Evolutionary conservation across 108 stramenopile species (phyloP).

Genomic region (Skeletonema menzelii): DNA sequence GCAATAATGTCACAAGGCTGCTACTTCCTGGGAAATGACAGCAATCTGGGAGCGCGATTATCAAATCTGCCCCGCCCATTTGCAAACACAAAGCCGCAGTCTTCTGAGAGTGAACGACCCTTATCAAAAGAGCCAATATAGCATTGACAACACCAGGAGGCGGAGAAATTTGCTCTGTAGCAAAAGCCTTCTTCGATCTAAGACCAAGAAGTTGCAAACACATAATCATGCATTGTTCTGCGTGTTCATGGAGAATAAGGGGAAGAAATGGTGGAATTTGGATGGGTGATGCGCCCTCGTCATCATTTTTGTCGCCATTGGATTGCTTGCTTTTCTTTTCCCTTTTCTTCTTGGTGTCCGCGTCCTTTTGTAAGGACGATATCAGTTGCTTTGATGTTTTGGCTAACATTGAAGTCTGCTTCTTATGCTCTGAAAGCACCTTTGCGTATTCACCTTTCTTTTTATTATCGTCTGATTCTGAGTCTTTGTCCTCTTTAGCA

Average conservation of each 20-base stretch:
- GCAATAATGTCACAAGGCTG: conserved; percentile 62
- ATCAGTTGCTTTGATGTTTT: conserved; percentile 25
- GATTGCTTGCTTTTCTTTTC: conserved; percentile 6
- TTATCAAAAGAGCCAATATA: conserved; percentile 66
- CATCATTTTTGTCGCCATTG: background rate
- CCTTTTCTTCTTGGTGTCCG: conserved; percentile 29
- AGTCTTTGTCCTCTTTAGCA: conserved; percentile 34
- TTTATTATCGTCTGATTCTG: conserved; percentile 13
- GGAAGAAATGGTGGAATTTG: conserved; percentile 68
- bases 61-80: conserved; percentile 73
- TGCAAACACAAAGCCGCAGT: conserved; percentile 62
- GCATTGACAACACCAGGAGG: conserved; percentile 56
- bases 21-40: conserved; percentile 76
- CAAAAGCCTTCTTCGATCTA: conserved; percentile 20
- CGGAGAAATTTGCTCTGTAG: conserved; percentile 29
- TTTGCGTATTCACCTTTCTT: conserved; percentile 49
- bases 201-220: conserved; percentile 68
- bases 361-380: conserved; percentile 35
- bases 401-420: conserved; percentile 41
- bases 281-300: conserved; percentile 24
- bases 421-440: conserved; percentile 61
- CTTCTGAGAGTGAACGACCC: conserved; percentile 70
- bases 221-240: conserved; percentile 58
- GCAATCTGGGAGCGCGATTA: conserved; percentile 59
- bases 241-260: conserved; percentile 48